phyloP scores from a whole-genome alignment of 345 rosid species.

The Eucalyptus victrix region DNA sequence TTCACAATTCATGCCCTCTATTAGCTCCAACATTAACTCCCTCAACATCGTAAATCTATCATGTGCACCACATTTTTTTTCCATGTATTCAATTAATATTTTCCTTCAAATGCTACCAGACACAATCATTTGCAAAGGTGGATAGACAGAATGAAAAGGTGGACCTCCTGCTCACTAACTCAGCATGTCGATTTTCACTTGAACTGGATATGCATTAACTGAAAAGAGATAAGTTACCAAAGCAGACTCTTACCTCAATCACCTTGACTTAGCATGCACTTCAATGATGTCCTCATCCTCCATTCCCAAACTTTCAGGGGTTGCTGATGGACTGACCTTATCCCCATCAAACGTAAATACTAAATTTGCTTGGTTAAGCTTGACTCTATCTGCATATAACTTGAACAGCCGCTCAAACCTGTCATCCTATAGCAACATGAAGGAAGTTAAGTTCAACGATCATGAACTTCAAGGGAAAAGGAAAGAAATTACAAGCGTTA shows the following conservation, averaged over 20 bases:
- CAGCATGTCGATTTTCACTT: not conserved
- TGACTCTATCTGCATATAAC: conserved; percentile 52
- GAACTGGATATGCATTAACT: not conserved
- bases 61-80: not conserved
- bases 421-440: conserved; percentile 50
- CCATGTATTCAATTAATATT: not conserved
- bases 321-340: conserved; percentile 44
- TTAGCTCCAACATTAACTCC: not conserved
- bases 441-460: not conserved
- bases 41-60: not conserved
- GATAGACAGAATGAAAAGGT: not conserved
- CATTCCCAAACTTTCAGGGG: conserved; percentile 74
- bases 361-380: conserved; percentile 31
- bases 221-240: not conserved
- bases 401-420: conserved; percentile 71
- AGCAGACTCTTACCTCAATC: conserved; percentile 11
- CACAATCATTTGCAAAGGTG: not conserved
- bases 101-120: not conserved
- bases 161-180: not conserved
- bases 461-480: not conserved
- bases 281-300: conserved; percentile 89
- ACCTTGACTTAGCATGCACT: conserved; percentile 48
- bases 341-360: conserved; percentile 80
- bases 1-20: not conserved
- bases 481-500: not conserved